These are phyloP conservation scores for Ustilaginoidea virens DNA, from an alignment of 2,329 filamentous ascomycete species.

Conservation along the genomic window DNA sequence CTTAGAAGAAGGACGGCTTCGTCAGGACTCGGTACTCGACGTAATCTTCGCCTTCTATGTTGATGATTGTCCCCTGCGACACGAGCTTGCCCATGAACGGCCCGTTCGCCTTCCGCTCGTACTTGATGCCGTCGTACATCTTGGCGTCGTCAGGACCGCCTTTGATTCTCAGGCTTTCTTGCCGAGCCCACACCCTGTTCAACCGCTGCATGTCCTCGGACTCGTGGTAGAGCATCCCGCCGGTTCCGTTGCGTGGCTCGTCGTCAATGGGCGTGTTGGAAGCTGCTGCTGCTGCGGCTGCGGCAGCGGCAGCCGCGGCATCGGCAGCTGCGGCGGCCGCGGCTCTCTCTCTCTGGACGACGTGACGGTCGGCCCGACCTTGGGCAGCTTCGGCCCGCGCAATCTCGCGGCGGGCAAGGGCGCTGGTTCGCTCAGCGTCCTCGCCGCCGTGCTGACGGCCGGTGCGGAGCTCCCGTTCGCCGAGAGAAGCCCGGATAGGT, in stretches of 20 bases:
- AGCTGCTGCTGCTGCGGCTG: slow-evolving; percentile 10
- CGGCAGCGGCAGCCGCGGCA: slow-evolving; percentile 14
- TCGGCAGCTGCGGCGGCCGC: slow-evolving; percentile 17
- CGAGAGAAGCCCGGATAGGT: slow-evolving; percentile 13
- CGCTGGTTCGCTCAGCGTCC: slow-evolving; percentile 30
- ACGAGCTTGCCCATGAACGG: slow-evolving; percentile 50
- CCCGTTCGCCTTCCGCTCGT: slow-evolving; percentile 44
- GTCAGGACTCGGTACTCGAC: slow-evolving; percentile 51
- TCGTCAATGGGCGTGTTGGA: slow-evolving; percentile 7
- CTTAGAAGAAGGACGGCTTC: slow-evolving; percentile 44
- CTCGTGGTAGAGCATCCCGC: slow-evolving; percentile 25
- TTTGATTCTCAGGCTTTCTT: slow-evolving; percentile 31
- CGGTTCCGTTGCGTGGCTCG: slow-evolving; percentile 8
- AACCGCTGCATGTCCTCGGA: slow-evolving; percentile 33
- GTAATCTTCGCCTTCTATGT: slow-evolving; percentile 51
- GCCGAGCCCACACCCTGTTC: slow-evolving; percentile 39
- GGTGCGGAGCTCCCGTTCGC: slow-evolving; percentile 8
- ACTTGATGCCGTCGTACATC: slow-evolving; percentile 43
- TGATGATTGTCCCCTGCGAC: slow-evolving; percentile 44
- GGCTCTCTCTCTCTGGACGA: slow-evolving; percentile 24
- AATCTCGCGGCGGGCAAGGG: slow-evolving; percentile 35
- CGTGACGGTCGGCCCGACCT: slow-evolving; percentile 32
- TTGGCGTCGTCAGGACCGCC: slow-evolving; percentile 35
- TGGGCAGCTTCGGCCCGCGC: slow-evolving; percentile 35
- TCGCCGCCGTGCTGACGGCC: slow-evolving; percentile 13